A percentile compares a stretch with the other conserved stretches of the same genome.
These are phyloP conservation scores for Diaporthe vexans DNA, from an alignment of 2,329 filamentous ascomycete genomes.

Conservation along the genomic window DNA sequence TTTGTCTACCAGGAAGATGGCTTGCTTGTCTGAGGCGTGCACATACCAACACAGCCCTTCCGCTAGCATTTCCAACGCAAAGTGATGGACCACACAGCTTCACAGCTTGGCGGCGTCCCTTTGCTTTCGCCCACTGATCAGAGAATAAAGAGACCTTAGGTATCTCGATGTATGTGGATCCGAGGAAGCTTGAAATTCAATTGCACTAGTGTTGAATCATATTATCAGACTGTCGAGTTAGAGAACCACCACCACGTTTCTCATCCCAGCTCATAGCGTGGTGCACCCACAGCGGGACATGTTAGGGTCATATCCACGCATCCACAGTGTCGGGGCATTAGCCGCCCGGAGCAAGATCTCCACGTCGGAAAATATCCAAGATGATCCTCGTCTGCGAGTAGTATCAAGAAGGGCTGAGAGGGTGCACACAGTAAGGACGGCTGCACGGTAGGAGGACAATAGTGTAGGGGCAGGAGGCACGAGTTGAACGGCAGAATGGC, in stretches of 20 bases:
- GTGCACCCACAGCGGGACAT: neutral
- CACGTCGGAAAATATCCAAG: slow-evolving; percentile 10
- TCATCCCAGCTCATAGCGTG: neutral
- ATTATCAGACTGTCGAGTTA: neutral
- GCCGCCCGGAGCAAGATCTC: slow-evolving; percentile 5
- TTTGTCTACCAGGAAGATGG: neutral
- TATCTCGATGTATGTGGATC: neutral
- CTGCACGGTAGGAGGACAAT: neutral
- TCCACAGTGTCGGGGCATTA: neutral
- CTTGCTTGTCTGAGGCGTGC: neutral
- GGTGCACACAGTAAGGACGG: slow-evolving; percentile 4
- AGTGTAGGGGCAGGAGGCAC: neutral
- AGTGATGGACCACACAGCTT: neutral
- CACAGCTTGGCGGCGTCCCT: neutral
- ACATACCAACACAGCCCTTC: neutral
- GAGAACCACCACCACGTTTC: neutral
- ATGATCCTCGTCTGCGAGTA: neutral
- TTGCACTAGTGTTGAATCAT: neutral
- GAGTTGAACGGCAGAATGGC: neutral
- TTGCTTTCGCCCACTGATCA: neutral
- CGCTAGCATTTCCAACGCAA: too few relatives aligned
- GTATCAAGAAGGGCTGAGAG: neutral
- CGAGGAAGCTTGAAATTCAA: neutral
- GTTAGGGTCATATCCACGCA: neutral
- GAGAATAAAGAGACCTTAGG: neutral